Percentiles rank a stretch among this genome's conserved stretches.
These are phyloP conservation scores for Mucor velutinosus DNA, from an alignment of 371 early-diverging fungal species.

Conservation along the genomic window DNA sequence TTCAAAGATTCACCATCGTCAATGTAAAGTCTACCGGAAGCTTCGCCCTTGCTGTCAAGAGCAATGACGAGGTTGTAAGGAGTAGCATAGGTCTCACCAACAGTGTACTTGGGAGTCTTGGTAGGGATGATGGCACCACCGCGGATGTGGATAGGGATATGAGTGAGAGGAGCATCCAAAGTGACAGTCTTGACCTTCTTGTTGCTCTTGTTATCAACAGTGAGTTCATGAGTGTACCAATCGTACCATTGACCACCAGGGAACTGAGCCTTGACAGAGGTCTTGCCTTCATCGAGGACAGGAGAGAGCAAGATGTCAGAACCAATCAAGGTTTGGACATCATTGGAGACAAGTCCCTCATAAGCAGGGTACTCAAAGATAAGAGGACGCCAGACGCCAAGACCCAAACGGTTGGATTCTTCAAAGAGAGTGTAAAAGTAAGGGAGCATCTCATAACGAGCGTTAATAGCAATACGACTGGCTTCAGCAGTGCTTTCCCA, in stretches of 20 bases:
- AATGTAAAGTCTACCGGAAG: constrained; percentile 55
- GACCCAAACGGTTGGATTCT: constrained; percentile 49
- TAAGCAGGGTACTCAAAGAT: constrained; percentile 39
- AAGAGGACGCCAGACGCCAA: constrained; percentile 50
- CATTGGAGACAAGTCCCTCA: constrained; percentile 20
- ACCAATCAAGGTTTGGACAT: constrained; percentile 41
- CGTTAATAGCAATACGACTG: constrained; percentile 52
- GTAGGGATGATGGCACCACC: constrained; percentile 53
- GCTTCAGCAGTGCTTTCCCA: constrained; percentile 50
- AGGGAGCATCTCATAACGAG: constrained; percentile 69
- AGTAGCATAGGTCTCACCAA: constrained; percentile 43
- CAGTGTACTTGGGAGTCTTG: constrained; percentile 52
- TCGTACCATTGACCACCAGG: constrained; percentile 64
- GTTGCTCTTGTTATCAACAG: constrained; percentile 13
- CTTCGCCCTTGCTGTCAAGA: constrained; percentile 40
- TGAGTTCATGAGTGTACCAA: constrained; percentile 31
- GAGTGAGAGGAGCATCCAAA: constrained; percentile 47
- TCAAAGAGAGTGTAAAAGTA: constrained; percentile 70
- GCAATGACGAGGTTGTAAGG: constrained; percentile 55
- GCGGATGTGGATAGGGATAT: constrained; percentile 52
- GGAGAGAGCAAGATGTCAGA: constrained; percentile 61
- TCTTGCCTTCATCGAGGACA: constrained; percentile 43
- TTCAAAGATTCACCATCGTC: constrained; percentile 61
- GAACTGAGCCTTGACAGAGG: constrained; percentile 54
- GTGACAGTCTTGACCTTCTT: constrained; percentile 9